phyloP scores from a whole-genome alignment of 2,329 filamentous ascomycete genomes.

The Purpureocillium lavendulum region DNA sequence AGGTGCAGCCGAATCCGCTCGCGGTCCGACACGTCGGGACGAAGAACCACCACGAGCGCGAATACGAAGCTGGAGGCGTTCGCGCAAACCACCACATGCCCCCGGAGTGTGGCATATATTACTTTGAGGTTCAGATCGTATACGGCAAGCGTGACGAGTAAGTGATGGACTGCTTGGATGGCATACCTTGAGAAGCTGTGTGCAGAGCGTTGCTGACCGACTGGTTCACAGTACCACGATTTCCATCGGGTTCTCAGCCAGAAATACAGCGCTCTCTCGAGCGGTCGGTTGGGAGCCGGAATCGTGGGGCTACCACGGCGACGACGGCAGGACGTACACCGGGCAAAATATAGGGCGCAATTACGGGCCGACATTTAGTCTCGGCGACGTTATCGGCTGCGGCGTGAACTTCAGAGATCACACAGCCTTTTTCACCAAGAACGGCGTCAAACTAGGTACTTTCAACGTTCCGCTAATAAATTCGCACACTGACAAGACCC shows the following conservation, averaged over 20 bases:
- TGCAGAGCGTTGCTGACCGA: conserved; percentile 2
- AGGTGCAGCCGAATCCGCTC: conserved; percentile 64
- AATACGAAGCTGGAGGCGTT: conserved; percentile 72
- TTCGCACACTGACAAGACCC: conserved; percentile 1
- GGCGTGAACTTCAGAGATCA: conserved; percentile 58
- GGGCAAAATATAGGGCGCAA: conserved; percentile 47
- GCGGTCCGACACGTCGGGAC: conserved; percentile 55
- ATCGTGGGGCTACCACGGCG: conserved; percentile 62
- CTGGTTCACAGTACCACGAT: conserved; percentile 47
- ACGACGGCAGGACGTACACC: conserved; percentile 55
- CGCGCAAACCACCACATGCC: conserved; percentile 84
- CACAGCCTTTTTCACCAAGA: conserved; percentile 62
- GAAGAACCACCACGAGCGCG: conserved; percentile 40
- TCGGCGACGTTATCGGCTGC: conserved; percentile 54
- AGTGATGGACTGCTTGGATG: conserved; percentile 19
- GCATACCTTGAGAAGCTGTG: background rate
- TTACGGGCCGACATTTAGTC: conserved; percentile 48
- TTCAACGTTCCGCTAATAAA: background rate
- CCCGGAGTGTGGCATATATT: conserved; percentile 84
- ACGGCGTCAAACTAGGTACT: conserved; percentile 47
- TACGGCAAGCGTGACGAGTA: conserved; percentile 47
- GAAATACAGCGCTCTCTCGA: conserved; percentile 42
- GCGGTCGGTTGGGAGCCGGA: conserved; percentile 60
- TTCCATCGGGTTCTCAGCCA: conserved; percentile 53
- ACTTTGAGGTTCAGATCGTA: conserved; percentile 64